Evolutionary conservation across 129 eudicot genomes (phyloP).

Genomic region (Scalesia atractyloides): DNA sequence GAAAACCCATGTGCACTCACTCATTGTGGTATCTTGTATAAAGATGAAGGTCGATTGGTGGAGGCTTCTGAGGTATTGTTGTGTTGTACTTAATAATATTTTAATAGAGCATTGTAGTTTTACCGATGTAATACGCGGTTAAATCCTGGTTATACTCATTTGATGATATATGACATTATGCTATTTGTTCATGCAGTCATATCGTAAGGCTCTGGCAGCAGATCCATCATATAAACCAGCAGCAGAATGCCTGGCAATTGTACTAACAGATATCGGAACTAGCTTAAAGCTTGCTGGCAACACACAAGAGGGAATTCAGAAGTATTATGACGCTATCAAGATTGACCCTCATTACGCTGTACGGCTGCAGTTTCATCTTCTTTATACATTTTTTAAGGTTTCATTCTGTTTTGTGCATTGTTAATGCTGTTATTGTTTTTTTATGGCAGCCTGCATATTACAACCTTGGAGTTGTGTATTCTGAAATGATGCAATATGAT

Average conservation of each 20-base stretch:
- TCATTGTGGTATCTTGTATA: slow-evolving; percentile 89
- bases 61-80: slow-evolving; percentile 96
- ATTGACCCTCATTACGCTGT: slow-evolving; percentile 94
- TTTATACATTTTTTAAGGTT: slow-evolving; percentile 1
- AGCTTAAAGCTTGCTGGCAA: slow-evolving; percentile 98
- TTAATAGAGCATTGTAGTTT: not conserved
- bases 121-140: not conserved
- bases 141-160: not conserved
- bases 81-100: not conserved
- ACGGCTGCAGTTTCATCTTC: slow-evolving; percentile 38
- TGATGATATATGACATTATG: not conserved
- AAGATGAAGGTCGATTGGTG: slow-evolving; percentile 86
- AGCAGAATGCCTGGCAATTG: slow-evolving; percentile 90
- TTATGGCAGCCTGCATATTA: slow-evolving; percentile 97
- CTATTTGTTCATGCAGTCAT: slow-evolving; percentile 59
- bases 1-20: slow-evolving; percentile 95
- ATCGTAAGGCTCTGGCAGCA: slow-evolving; percentile 83
- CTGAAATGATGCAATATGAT: slow-evolving; percentile 99
- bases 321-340: slow-evolving; percentile 94
- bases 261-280: slow-evolving; percentile 91
- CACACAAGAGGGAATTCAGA: slow-evolving; percentile 94
- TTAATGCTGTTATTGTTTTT: slow-evolving; percentile 30
- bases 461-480: slow-evolving; percentile 98
- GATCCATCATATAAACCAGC: slow-evolving; percentile 91
- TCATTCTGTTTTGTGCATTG: slow-evolving; percentile 13